Evolutionary conservation across 2,329 filamentous ascomycete genomes (phyloP).

Genomic region (Venturia carpophila): DNA sequence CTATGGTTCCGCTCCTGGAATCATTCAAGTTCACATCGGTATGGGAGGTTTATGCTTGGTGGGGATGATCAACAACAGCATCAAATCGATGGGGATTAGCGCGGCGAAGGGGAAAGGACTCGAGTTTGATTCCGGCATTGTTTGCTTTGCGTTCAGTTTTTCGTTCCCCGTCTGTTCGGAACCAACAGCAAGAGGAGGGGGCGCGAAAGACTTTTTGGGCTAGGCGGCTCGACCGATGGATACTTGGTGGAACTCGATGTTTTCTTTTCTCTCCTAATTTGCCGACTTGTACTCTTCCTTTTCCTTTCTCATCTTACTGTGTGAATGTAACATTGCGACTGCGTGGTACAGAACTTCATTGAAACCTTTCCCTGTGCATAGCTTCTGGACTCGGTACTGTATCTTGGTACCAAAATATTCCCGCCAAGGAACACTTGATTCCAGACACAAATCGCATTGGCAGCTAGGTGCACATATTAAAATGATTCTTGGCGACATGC

Average conservation of each 20-base stretch:
- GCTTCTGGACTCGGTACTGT: background rate
- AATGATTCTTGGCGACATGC: too few species aligned
- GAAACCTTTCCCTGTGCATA: background rate
- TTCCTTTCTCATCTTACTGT: background rate
- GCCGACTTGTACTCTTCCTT: background rate
- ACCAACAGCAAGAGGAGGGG: background rate
- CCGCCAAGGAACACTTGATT: too few species aligned
- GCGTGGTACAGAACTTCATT: conserved; percentile 4
- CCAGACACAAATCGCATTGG: too few species aligned
- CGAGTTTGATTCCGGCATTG: background rate
- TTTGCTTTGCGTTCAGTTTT: background rate
- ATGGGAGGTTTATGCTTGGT: background rate
- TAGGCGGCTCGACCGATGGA: conserved; percentile 1
- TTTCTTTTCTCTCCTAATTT: background rate
- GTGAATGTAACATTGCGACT: background rate
- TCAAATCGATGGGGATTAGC: conserved; percentile 9
- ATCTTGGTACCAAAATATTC: background rate
- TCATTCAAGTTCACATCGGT: conserved; percentile 1
- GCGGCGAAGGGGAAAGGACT: conserved; percentile 1
- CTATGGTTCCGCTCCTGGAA: background rate
- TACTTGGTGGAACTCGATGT: background rate
- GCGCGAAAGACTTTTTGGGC: background rate
- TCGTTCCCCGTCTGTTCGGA: background rate
- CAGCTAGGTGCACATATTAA: too few species aligned
- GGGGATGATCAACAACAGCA: background rate